Base-by-base conservation (phyloP, 169 alveolate genomes). In the Eimeria maxima region DNA sequence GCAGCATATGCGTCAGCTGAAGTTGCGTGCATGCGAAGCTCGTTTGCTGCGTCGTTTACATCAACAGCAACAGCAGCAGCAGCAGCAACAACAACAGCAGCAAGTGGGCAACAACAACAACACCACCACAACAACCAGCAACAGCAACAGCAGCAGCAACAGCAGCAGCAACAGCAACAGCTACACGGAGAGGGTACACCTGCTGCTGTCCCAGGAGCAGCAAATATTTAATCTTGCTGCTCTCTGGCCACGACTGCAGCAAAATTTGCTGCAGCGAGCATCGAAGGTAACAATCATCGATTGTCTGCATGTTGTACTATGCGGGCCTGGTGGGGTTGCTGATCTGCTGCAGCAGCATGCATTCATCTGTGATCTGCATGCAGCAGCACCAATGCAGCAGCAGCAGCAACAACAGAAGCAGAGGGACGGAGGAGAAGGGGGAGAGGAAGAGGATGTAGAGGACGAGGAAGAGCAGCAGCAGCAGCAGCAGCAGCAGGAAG, bases 261-360 rank as follows among this genome's bases (percentile, higher is more conserved):
- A 81, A 33, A 81, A 53, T 33, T 24, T 81, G 69, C 90, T 81
- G 90, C 90, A 81, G 74, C 16, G 27, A n/a, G 90, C 90, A 10
- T 6, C 71, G 53, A 81, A 81, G 24, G 45, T 81, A 24, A 67
- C 74, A 11, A 27, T 81, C 14, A n/a, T 81, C 7, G 90, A 81
- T 22, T 81, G 90, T 53, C 71, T 81, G 53, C 90, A 81, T 55
- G 38, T 81, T n/a, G 57, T 81, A 3, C 20, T 81, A 8, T 81
- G 90, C 71, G 90, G 90, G n/a, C 90, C 90, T 38, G 90, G 90
- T 71, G 90, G 90, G 24, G 53, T 81, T 8, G 71, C 74, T 13
- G 90, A 81, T 50, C 16, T 81, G 71, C 90, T 81, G 90, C 90
- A 81, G 73, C 90, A 81, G 90, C 90, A 50, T 45, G 90, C 90